phyloP scores from a whole-genome alignment of 75 land plant genomes.

The Cunninghamia lanceolata region DNA sequence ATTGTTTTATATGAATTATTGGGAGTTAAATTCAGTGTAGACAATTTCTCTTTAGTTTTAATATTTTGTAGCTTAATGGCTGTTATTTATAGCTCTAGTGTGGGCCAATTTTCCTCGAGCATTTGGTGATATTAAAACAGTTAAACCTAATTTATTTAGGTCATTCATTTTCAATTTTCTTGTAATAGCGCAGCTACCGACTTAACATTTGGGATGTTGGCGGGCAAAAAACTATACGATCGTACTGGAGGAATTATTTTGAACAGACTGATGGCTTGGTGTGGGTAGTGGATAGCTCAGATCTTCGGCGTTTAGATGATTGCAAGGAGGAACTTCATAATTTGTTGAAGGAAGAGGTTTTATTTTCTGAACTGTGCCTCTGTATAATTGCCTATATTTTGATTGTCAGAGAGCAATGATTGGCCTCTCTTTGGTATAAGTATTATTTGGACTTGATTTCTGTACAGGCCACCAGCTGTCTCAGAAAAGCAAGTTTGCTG shows the following conservation, averaged over 20 bases:
- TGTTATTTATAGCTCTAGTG: background rate
- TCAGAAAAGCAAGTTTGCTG: background rate
- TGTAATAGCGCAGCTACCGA: slow-evolving; percentile 32
- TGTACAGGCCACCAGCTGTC: background rate
- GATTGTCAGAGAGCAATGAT: background rate
- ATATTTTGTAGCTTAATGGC: background rate
- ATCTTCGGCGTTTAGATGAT: slow-evolving; percentile 84
- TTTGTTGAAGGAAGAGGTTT: slow-evolving; percentile 95
- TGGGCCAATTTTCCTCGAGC: background rate
- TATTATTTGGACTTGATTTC: background rate
- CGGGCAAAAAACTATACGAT: slow-evolving; percentile 89
- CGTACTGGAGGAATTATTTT: slow-evolving; percentile 97
- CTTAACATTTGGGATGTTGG: slow-evolving; percentile 99
- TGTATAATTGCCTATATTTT: background rate
- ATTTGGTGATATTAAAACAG: background rate
- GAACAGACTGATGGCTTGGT: slow-evolving; percentile 97
- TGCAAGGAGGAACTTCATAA: slow-evolving; percentile 85
- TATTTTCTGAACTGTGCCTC: background rate
- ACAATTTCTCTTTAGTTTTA: background rate
- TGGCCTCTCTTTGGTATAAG: background rate
- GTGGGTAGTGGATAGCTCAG: slow-evolving; percentile 99
- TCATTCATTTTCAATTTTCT: background rate
- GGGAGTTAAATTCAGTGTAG: background rate
- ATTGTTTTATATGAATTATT: background rate
- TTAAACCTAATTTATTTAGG: background rate